These are phyloP conservation scores for Closterium sp. DNA, from an alignment of 139 green algal genomes.

Conservation along the genomic window DNA sequence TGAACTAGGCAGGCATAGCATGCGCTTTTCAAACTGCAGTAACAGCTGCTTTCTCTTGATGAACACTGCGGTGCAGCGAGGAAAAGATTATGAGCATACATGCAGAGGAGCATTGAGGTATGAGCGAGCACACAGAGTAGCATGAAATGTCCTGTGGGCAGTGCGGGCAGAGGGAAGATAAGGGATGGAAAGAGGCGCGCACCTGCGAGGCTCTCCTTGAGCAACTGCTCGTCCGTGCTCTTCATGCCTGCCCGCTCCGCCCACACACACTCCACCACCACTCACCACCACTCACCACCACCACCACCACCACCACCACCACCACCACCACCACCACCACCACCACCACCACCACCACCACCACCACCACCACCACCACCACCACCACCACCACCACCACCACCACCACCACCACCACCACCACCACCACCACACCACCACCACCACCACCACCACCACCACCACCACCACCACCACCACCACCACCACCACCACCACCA, in stretches of 20 bases:
- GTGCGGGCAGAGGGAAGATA: background rate
- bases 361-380: background rate
- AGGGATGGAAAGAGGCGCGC: background rate
- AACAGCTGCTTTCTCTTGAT: background rate
- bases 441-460: background rate
- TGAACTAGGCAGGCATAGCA: too few species aligned
- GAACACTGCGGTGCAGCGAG: too few species aligned
- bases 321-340: background rate
- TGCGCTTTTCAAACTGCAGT: background rate
- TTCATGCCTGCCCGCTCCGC: slow-evolving; percentile 51
- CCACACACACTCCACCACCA: background rate
- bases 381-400: background rate
- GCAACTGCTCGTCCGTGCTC: slow-evolving; percentile 49
- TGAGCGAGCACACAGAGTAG: background rate
- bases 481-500: background rate
- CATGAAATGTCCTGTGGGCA: too few species aligned
- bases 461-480: background rate
- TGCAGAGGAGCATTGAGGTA: background rate
- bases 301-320: background rate
- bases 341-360: background rate
- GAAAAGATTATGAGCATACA: background rate
- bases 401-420: background rate
- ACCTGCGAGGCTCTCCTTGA: slow-evolving; percentile 53
- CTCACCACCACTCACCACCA: background rate
- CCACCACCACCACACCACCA: background rate